Evolutionary conservation across 805 yeast genomes (phyloP).

Genomic region (Zygoascus bituminiphila): DNA sequence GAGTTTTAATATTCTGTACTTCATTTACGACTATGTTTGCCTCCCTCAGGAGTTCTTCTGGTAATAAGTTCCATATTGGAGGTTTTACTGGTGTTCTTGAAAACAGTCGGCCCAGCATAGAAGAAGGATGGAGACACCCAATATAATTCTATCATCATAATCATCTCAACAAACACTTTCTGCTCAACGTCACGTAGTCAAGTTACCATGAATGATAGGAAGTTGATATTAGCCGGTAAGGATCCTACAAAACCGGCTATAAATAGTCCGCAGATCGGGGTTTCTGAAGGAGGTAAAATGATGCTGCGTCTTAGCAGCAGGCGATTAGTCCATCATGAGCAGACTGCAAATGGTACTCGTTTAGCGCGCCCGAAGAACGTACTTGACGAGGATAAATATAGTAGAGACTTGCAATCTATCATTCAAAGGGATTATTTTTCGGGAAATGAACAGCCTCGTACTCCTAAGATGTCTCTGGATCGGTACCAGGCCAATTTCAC

Average conservation of each 20-base stretch:
- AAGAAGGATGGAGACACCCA: too few relatives aligned
- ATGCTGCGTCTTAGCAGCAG: conserved; percentile 2
- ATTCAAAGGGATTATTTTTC: conserved; percentile 16
- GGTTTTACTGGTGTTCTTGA: neutral
- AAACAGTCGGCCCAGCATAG: neutral
- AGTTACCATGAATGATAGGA: neutral
- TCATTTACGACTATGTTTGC: neutral
- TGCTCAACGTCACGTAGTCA: neutral
- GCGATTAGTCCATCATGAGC: neutral
- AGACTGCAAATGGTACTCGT: neutral
- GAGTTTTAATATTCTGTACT: neutral
- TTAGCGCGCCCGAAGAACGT: conserved; percentile 8
- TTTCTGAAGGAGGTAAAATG: conserved; percentile 11
- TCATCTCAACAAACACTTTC: too few relatives aligned
- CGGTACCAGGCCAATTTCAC: conserved; percentile 23
- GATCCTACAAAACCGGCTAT: neutral
- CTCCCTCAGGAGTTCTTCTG: neutral
- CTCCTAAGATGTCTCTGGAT: conserved; percentile 12
- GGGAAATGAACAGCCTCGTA: neutral
- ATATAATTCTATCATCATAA: too few relatives aligned
- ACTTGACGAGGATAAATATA: conserved; percentile 25
- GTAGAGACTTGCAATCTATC: conserved; percentile 17
- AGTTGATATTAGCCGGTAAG: neutral
- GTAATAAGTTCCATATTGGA: neutral
- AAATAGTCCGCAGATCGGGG: conserved; percentile 1